Conservation (phyloP, 352 stramenopile species). For the Phytopythium litorale region DNA sequence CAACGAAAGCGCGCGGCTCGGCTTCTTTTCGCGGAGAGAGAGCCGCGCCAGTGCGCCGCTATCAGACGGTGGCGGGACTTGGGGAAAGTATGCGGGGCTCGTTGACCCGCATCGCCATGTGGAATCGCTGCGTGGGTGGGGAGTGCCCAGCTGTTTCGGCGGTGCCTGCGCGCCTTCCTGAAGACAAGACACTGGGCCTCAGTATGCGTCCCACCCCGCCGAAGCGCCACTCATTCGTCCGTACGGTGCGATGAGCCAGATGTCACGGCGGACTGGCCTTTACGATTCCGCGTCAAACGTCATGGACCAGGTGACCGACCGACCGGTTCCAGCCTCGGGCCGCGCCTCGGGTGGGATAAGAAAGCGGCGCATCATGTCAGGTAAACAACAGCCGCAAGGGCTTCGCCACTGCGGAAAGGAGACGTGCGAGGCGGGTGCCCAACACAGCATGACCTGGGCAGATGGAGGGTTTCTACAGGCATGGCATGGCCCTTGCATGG, state of each 20-base stretch:
- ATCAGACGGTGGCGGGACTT: not conserved
- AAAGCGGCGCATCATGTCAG: not conserved
- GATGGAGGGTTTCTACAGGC: not conserved
- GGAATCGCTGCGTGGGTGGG: conserved; percentile 3
- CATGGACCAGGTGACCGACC: too few relatives aligned
- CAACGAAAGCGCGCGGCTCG: not conserved
- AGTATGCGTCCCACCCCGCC: not conserved
- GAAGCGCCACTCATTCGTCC: not conserved
- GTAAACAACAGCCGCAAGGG: too few relatives aligned
- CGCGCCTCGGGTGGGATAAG: not conserved
- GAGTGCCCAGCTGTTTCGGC: conserved; percentile 5
- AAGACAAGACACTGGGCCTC: not conserved
- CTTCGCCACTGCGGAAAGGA: not conserved
- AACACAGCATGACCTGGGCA: not conserved
- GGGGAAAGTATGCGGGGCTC: not conserved
- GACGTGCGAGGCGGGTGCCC: too few relatives aligned
- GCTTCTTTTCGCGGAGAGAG: not conserved
- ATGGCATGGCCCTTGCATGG: too few relatives aligned
- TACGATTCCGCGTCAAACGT: not conserved
- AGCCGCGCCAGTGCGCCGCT: not conserved
- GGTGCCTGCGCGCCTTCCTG: conserved; percentile 2
- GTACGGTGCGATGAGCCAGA: conserved; percentile 4
- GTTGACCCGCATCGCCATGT: not conserved
- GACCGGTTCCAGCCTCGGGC: too few relatives aligned
- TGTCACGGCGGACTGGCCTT: conserved; percentile 3